Conservation (phyloP, 805 yeast genomes). For the Pichia occidentalis region DNA sequence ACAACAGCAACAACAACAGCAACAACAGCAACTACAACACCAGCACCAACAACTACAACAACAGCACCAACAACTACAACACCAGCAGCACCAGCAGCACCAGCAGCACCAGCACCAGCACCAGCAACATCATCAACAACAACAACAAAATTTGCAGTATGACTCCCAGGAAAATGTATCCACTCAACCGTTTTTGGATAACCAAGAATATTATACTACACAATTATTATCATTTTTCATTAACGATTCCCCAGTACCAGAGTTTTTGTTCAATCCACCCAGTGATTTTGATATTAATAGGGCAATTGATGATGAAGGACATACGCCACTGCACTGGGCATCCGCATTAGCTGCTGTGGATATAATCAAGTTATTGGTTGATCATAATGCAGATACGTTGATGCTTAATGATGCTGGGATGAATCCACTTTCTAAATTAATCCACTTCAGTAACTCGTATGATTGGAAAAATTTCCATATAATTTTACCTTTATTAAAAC, state of each 20-base stretch:
- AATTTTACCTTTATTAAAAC: constrained; percentile 53
- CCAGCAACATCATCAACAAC: constrained; percentile 18
- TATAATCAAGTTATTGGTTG: constrained; percentile 49
- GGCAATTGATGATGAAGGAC: constrained; percentile 73
- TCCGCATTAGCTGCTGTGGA: constrained; percentile 67
- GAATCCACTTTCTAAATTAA: constrained; percentile 62
- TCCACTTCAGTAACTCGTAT: constrained; percentile 66
- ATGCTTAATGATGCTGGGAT: constrained; percentile 50
- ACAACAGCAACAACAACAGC: constrained; percentile 17
- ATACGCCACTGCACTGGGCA: constrained; percentile 82
- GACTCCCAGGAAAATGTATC: background rate
- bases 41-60: constrained; percentile 13
- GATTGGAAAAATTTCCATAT: constrained; percentile 54
- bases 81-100: background rate
- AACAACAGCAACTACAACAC: constrained; percentile 10
- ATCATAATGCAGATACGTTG: constrained; percentile 56
- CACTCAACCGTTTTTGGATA: background rate
- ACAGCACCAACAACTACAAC: constrained; percentile 10
- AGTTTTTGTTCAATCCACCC: constrained; percentile 49
- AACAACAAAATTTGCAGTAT: constrained; percentile 8
- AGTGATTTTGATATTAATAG: constrained; percentile 57
- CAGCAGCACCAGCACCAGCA: constrained; percentile 2
- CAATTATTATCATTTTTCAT: constrained; percentile 46
- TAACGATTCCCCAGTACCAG: constrained; percentile 36
- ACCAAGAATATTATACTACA: constrained; percentile 31